phyloP scores from a whole-genome alignment of 23 red algal species.

The Chondrus crispus region DNA sequence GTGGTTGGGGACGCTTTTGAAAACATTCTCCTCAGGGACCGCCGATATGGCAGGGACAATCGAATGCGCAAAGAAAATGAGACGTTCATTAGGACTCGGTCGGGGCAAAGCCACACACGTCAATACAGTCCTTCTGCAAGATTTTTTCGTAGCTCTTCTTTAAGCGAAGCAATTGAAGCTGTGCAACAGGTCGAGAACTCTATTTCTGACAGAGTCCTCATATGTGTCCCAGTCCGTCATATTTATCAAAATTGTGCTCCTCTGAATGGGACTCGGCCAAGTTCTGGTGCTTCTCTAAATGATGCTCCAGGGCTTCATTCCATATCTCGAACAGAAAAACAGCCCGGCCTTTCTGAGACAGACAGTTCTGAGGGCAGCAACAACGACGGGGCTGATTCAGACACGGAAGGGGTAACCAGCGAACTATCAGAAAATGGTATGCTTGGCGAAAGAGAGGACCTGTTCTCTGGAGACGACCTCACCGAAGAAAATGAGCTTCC shows the following conservation, averaged over 20 bases:
- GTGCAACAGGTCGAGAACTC: neutral
- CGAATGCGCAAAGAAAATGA: neutral
- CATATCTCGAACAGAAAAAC: neutral
- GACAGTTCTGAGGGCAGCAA: neutral
- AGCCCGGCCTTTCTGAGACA: neutral
- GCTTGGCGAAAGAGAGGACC: neutral
- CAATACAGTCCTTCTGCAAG: neutral
- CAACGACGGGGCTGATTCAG: neutral
- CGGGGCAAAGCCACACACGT: neutral
- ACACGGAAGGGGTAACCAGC: neutral
- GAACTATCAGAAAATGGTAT: neutral
- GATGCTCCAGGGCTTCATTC: neutral
- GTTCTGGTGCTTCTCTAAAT: neutral
- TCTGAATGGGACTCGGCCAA: too few relatives aligned
- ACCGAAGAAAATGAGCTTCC: constrained; percentile 15
- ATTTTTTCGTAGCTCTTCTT: neutral
- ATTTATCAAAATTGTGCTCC: too few relatives aligned
- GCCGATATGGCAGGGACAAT: neutral
- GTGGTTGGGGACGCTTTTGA: constrained; percentile 54
- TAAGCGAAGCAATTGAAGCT: neutral
- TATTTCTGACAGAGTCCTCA: neutral
- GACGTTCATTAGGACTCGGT: too few relatives aligned
- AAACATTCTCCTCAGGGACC: neutral
- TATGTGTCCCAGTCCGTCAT: neutral
- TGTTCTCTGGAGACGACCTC: constrained; percentile 5